phyloP scores from a whole-genome alignment of 257 asterid genomes.

The Primulina eburnea region DNA sequence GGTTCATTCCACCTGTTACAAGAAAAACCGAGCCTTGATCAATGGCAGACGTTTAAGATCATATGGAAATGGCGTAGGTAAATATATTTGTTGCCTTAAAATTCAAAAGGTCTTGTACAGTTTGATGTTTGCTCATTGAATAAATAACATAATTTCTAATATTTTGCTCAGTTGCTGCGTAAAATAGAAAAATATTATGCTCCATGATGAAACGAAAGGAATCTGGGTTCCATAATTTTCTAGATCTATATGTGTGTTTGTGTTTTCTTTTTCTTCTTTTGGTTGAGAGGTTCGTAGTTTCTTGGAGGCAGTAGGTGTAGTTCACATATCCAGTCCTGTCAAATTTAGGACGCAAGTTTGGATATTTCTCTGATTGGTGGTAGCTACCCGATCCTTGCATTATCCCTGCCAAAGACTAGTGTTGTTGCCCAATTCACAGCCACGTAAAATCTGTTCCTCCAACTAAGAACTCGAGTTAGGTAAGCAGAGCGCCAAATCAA shows the following conservation, averaged over 20 bases:
- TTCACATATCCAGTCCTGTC: not conserved
- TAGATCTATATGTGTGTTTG: not conserved
- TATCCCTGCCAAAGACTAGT: slow-evolving; percentile 80
- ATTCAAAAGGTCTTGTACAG: slow-evolving; percentile 45
- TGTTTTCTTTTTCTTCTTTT: too few relatives aligned
- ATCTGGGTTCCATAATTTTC: not conserved
- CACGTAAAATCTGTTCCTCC: slow-evolving; percentile 90
- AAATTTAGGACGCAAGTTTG: not conserved
- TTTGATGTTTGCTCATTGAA: slow-evolving; percentile 22
- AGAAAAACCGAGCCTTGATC: slow-evolving; percentile 48
- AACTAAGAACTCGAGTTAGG: slow-evolving; percentile 74
- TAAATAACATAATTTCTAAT: slow-evolving; percentile 7
- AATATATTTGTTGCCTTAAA: slow-evolving; percentile 21
- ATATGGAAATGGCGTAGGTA: slow-evolving; percentile 23
- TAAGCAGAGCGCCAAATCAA: slow-evolving; percentile 86
- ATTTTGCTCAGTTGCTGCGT: slow-evolving; percentile 15
- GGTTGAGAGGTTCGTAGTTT: not conserved
- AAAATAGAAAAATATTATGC: slow-evolving; percentile 22
- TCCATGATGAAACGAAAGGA: not conserved
- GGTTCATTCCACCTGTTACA: slow-evolving; percentile 31
- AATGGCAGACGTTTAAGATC: slow-evolving; percentile 49
- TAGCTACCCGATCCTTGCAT: slow-evolving; percentile 50
- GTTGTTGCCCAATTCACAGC: slow-evolving; percentile 90
- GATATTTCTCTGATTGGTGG: not conserved
- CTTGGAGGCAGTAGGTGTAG: not conserved